Conservation (phyloP, 2,329 filamentous ascomycete species). For the Sclerotinia subarctica region DNA sequence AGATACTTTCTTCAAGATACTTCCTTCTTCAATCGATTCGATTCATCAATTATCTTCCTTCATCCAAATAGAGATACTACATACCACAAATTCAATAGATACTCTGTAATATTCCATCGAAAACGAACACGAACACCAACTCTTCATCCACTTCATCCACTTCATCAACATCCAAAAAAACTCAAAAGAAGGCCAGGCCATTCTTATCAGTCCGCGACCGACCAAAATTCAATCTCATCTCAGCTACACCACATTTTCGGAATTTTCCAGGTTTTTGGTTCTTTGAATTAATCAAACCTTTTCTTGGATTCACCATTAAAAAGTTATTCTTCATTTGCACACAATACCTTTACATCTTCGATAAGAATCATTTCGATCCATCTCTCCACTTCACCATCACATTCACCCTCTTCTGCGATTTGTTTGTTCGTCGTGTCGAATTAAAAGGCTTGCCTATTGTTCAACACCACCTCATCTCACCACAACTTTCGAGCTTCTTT, state of each 20-base stretch:
- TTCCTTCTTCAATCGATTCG: conserved; percentile 1
- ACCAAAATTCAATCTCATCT: not conserved
- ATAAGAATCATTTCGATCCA: conserved; percentile 7
- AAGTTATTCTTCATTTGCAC: not conserved
- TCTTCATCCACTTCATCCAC: not conserved
- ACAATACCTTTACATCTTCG: not conserved
- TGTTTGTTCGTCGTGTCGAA: conserved; percentile 11
- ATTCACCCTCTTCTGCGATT: not conserved
- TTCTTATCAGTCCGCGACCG: conserved; percentile 9
- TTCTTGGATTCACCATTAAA: conserved; percentile 14
- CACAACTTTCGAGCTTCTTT: conserved; percentile 14
- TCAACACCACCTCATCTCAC: not conserved
- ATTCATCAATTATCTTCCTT: not conserved
- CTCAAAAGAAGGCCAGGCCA: not conserved
- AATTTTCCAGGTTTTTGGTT: not conserved
- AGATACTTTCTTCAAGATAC: not conserved
- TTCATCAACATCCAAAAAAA: not conserved
- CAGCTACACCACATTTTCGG: not conserved
- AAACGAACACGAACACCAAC: not conserved
- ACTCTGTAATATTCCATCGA: conserved; percentile 8
- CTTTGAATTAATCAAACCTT: not conserved
- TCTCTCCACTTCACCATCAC: not conserved
- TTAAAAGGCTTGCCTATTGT: conserved; percentile 12
- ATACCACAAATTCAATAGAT: not conserved
- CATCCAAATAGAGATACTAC: not conserved